Evolutionary conservation across 768 basidiomycete genomes (phyloP), one percentile per base, ranked within the genome.

Genomic region (Cyclocybe aegerita): DNA sequence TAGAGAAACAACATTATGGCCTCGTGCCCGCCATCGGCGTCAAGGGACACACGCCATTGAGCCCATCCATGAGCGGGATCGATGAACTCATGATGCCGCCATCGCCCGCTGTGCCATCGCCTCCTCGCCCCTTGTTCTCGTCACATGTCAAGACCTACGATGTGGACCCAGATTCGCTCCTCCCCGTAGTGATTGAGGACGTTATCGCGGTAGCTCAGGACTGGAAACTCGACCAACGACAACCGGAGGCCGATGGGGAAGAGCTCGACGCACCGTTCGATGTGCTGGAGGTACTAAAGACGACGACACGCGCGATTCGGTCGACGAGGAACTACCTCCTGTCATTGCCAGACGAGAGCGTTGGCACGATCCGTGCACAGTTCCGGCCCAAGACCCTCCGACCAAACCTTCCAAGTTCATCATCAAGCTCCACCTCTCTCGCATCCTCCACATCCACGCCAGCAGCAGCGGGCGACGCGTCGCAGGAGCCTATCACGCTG

Each of bases 241-340:
- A 23, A 57, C 61, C 23, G 58, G 32, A 48, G 45, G 11, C 40
- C 15, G 34, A 16, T 33, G 33, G 6, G 29, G 10, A 48, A 54
- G 55, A 46, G 46, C 39, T 52, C 1, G 45, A 49, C 36, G 35
- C 46, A 10, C 43, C 60, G 14, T 68, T 81, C 43, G 87, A 90
- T 53, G 77, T 97, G 6, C 77, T 95, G 7, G 75, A 73, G 4
- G 72, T 85, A 4, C 80, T 96, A 50, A 86, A 90, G 66, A 82
- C 76, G 1, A 94, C 93, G 0, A 93, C 92, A 6, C 79, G 78
- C 36, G 83, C 89, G 4, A 83, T 97, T 41, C 83, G 93, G 32
- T 85, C 86, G 10, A 87, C 91, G 31, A 80, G 93, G 9, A 90
- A 90, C 64, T 94, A 93, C 65, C 71, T 93, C 14, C 72, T 94